phyloP scores from a whole-genome alignment of 2,329 filamentous ascomycete genomes.

The Beauveria sp. region DNA sequence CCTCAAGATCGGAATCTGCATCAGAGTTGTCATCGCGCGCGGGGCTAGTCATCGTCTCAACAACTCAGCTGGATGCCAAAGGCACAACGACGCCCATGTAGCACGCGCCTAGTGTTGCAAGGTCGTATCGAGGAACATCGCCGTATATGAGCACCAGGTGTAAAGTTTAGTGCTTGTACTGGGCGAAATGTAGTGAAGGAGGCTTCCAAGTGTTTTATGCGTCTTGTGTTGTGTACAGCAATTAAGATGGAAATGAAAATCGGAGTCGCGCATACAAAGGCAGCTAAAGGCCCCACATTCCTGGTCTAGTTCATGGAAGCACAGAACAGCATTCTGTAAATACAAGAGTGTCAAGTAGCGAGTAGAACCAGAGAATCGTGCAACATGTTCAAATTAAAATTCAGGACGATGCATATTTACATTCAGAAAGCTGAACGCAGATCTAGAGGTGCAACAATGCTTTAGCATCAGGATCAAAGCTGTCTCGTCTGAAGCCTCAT shows the following conservation, averaged over 20 bases:
- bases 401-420: neutral
- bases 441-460: neutral
- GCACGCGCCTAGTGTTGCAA: no score
- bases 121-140: no score
- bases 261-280: neutral
- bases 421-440: neutral
- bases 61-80: neutral
- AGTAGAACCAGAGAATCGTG: neutral
- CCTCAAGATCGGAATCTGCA: constrained; percentile 37
- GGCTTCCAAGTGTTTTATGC: no score
- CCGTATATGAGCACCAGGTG: no score
- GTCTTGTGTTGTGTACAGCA: neutral
- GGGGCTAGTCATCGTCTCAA: neutral
- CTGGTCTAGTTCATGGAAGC: neutral
- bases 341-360: neutral
- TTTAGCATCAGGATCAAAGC: neutral
- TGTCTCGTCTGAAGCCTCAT: neutral
- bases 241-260: neutral
- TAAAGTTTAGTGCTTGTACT: no score
- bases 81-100: no score
- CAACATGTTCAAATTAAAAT: neutral
- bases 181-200: no score
- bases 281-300: neutral
- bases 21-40: constrained; percentile 25
- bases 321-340: neutral